Evolutionary conservation across 768 basidiomycete genomes (phyloP).

Genomic region (Lyophyllum decastes): DNA sequence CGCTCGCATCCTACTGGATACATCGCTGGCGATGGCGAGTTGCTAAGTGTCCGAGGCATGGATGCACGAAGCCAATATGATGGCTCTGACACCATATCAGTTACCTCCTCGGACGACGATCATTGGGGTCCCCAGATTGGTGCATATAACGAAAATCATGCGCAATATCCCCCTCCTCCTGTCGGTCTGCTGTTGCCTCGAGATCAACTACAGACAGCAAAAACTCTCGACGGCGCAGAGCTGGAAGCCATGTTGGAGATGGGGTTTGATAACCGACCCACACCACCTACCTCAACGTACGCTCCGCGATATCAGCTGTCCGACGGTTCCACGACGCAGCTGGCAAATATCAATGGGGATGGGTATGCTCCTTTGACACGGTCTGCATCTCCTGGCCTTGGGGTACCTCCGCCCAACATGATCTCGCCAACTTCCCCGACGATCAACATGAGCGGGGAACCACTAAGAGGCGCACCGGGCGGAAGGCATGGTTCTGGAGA

Average conservation of each 20-base stretch:
- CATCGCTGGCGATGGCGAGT: conserved; percentile 60
- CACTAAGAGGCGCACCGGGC: conserved; percentile 12
- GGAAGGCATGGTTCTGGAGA: conserved; percentile 31
- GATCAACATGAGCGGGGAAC: conserved; percentile 24
- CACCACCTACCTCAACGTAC: conserved; percentile 46
- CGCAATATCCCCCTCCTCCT: conserved; percentile 83
- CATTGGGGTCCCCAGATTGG: conserved; percentile 96
- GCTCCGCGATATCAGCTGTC: conserved; percentile 64
- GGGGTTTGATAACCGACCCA: conserved; percentile 79
- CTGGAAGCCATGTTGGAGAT: conserved; percentile 91
- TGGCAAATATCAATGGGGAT: conserved; percentile 43
- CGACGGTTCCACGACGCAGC: conserved; percentile 50
- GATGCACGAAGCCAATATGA: conserved; percentile 68
- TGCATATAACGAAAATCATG: conserved; percentile 86
- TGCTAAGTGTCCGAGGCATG: conserved; percentile 51
- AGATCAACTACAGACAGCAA: conserved; percentile 37
- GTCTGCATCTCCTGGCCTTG: conserved; percentile 45
- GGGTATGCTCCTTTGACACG: conserved; percentile 59
- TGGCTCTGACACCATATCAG: conserved; percentile 78
- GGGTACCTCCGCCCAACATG: conserved; percentile 29
- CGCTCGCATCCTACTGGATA: conserved; percentile 73
- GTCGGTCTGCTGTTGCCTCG: conserved; percentile 58
- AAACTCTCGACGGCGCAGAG: conserved; percentile 68
- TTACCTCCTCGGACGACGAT: conserved; percentile 90
- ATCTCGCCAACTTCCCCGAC: conserved; percentile 44